Conservation (phyloP, 257 asterid species). For the Fraxinus anomala region DNA sequence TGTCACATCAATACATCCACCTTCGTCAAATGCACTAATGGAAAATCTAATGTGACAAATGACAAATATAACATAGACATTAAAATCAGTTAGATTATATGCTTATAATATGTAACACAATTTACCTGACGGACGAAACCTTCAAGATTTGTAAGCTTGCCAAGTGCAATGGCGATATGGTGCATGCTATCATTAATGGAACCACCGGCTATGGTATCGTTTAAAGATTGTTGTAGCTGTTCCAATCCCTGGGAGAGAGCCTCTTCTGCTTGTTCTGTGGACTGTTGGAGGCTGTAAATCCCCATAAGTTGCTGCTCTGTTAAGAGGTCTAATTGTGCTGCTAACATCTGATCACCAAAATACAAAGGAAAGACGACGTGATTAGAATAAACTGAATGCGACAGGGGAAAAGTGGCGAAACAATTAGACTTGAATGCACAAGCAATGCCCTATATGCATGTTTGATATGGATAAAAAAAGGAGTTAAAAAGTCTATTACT, state of each 20-base stretch:
- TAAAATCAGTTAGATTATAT: no score
- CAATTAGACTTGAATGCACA: not conserved
- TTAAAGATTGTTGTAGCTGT: conserved; percentile 77
- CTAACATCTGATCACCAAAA: conserved; percentile 56
- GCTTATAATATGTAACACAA: not conserved
- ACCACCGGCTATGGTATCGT: conserved; percentile 61
- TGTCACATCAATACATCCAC: no score
- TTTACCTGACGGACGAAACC: conserved; percentile 89
- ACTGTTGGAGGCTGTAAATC: conserved; percentile 79
- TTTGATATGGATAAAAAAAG: no score
- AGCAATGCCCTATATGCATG: not conserved
- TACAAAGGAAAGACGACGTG: not conserved
- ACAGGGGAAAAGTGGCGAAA: not conserved
- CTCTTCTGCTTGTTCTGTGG: conserved; percentile 92
- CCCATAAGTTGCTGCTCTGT: conserved; percentile 93
- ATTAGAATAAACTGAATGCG: not conserved
- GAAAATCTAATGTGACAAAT: not conserved
- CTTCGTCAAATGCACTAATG: no score
- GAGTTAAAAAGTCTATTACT: not conserved
- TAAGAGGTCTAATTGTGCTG: conserved; percentile 73
- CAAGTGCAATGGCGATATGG: conserved; percentile 85
- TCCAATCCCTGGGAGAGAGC: conserved; percentile 86
- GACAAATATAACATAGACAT: not conserved
- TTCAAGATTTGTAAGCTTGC: conserved; percentile 84
- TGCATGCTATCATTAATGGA: conserved; percentile 74